Conservation (phyloP, 2,329 filamentous ascomycete genomes). For the Penicillium occitanis region DNA sequence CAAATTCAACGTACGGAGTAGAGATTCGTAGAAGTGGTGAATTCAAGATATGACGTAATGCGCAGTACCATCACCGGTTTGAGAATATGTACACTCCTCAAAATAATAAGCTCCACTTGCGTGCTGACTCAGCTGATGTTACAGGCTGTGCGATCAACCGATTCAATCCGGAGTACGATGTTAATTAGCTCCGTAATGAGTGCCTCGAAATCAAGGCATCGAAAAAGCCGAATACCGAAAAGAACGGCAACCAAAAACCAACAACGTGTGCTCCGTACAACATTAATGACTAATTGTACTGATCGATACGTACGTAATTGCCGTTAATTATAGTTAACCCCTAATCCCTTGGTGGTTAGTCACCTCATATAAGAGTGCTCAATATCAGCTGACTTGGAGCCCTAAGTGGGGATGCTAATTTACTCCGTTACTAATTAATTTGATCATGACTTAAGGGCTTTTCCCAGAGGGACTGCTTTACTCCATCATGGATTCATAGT, state of each 20-base stretch:
- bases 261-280: not conserved
- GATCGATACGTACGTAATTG: not conserved
- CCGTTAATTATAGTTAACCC: not conserved
- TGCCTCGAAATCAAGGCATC: not conserved
- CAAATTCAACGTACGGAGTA: not conserved
- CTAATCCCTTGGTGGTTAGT: not conserved
- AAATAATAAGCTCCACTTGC: not conserved
- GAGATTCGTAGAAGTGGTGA: not conserved
- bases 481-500: not conserved
- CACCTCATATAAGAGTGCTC: not conserved
- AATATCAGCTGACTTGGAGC: slow-evolving; percentile 13
- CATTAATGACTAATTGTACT: not conserved
- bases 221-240: not conserved
- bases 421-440: not conserved
- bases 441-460: not conserved
- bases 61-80: not conserved
- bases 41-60: not conserved
- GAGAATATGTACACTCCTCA: not conserved
- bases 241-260: not conserved
- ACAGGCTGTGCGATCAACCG: not conserved
- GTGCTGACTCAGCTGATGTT: not conserved
- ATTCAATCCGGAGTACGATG: not conserved
- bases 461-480: not conserved
- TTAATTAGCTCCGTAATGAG: not conserved
- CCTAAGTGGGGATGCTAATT: slow-evolving; percentile 9